Evolutionary conservation across 768 basidiomycete genomes (phyloP).

Genomic region (Pisolithus sp.): DNA sequence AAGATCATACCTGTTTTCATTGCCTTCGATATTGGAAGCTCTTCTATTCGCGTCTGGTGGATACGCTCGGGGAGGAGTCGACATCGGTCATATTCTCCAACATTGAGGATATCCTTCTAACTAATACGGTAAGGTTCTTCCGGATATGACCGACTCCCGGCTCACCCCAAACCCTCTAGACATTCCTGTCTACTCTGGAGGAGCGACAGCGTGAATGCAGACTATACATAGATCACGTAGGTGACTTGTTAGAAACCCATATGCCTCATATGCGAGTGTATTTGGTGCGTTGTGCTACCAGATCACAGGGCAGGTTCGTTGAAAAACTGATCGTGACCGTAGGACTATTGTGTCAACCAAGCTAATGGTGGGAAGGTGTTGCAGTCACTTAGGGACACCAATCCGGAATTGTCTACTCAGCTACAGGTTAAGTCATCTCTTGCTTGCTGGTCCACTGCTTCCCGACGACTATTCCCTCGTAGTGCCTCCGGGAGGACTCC

Average conservation of each 20-base stretch:
- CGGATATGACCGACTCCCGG: neutral
- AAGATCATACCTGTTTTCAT: constrained; percentile 1
- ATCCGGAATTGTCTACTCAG: constrained; percentile 56
- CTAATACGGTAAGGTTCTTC: constrained; percentile 63
- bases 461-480: neutral
- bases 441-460: neutral
- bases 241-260: constrained; percentile 73
- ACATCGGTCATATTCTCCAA: constrained; percentile 85
- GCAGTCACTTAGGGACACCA: constrained; percentile 63
- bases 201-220: constrained; percentile 87
- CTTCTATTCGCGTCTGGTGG: constrained; percentile 78
- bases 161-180: constrained; percentile 31
- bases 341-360: constrained; percentile 93
- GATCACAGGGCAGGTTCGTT: neutral
- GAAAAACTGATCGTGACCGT: neutral
- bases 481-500: constrained; percentile 76
- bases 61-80: constrained; percentile 67
- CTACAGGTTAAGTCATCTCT: constrained; percentile 47
- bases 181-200: constrained; percentile 83
- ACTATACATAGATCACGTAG: constrained; percentile 85
- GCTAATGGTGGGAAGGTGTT: constrained; percentile 68
- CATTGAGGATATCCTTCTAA: constrained; percentile 85
- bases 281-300: constrained; percentile 42
- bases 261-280: constrained; percentile 77
- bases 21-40: constrained; percentile 38